Percentiles rank a stretch among this genome's conserved stretches.
phyloP scores from a whole-genome alignment of 2,329 filamentous ascomycete species.

The Fusarium circinatum region DNA sequence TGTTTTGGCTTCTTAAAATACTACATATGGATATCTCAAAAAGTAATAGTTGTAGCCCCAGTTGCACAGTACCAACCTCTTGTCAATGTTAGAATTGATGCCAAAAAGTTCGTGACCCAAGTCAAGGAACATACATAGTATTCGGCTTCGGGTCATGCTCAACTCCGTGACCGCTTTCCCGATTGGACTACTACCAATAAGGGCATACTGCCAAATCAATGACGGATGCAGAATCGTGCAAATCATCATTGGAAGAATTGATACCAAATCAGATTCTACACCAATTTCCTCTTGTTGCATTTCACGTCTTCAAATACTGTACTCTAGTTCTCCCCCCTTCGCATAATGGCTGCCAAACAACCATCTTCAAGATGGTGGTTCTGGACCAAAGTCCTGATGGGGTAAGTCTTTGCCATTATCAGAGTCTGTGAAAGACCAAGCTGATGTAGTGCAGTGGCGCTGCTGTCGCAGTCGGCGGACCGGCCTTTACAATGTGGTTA shows the following conservation, averaged over 20 bases:
- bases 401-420: slow-evolving; percentile 61
- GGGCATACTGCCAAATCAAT: slow-evolving; percentile 45
- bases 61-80: not conserved
- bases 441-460: slow-evolving; percentile 66
- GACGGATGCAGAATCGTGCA: slow-evolving; percentile 45
- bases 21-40: not conserved
- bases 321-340: not conserved
- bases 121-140: not conserved
- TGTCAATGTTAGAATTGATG: not conserved
- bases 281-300: not conserved
- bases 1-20: not conserved
- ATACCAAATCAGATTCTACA: not conserved
- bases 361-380: slow-evolving; percentile 62
- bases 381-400: slow-evolving; percentile 76
- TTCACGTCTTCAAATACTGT: not conserved
- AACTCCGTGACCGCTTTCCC: slow-evolving; percentile 42
- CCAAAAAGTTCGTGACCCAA: not conserved
- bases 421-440: slow-evolving; percentile 10
- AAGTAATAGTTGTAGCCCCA: not conserved
- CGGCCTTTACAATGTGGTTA: slow-evolving; percentile 82
- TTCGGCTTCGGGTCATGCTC: slow-evolving; percentile 22
- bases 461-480: slow-evolving; percentile 81
- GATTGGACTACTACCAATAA: slow-evolving; percentile 6
- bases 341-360: slow-evolving; percentile 54
- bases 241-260: slow-evolving; percentile 43